Evolutionary conservation across 805 yeast genomes (phyloP), one percentile per base, ranked within the genome.

Genomic region (Saccharomyces cerevisiae): DNA sequence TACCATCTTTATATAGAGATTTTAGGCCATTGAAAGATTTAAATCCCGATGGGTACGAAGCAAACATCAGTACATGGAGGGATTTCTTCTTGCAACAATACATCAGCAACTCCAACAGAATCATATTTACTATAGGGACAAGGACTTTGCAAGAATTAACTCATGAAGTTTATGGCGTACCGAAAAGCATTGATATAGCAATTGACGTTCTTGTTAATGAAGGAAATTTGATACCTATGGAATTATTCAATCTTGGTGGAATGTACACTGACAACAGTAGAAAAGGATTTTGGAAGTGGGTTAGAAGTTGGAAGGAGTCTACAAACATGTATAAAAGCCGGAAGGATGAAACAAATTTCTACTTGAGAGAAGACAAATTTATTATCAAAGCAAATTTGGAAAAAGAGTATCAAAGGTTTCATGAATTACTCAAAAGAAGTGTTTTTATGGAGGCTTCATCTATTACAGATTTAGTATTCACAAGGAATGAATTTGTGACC

Each of bases 31-130:
- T 73, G 36, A 61, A 68, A 46, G 73, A 73, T 21, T 58, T 69
- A 22, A 74, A 74, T 55, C 69, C 69, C 10, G 77, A 74, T n/a
- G 78, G 78, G 0, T 74, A 68, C 47, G 67, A 63, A 41, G 77
- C 77, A 8, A 74, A 74, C 53, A 57, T 73, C 47, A 60, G 62
- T 24, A 70, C 73, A 5, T 74, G 78, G 78, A 66, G 61, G 47
- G 60, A 68, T 1, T 66, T 65, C 41, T 51, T 74, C 8, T 50
- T 47, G 4, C 26, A 48, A 2, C 51, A 52, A 8, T 53, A 56
- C 30, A 47, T 63, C n/a, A 31, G 43, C 4, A 50, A 49, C 1
- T 8, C 48, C 1, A 50, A 65, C 11, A 41, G 50, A 1, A 55
- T 72, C n/a, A 57, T 63, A 6, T 51, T 72, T 4, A 57, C 60